A percentile compares a stretch with the other conserved stretches of the same genome.
Evolutionary conservation across 2,329 filamentous ascomycete genomes (phyloP).

Genomic region (Cordyceps javanica): DNA sequence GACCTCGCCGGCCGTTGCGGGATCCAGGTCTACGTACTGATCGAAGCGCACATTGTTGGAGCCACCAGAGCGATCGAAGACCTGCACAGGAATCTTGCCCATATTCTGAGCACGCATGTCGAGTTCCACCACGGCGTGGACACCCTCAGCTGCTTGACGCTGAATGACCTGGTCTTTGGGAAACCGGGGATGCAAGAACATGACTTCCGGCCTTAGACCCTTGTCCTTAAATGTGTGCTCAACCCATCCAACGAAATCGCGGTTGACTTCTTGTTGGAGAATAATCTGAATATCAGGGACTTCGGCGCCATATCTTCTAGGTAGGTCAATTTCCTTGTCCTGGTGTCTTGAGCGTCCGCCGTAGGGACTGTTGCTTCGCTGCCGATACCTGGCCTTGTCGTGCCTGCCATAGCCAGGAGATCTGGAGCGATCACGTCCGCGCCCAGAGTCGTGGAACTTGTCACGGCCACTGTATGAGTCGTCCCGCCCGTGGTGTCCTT

Average conservation of each 20-base stretch:
- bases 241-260: slow-evolving; percentile 78
- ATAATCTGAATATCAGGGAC: slow-evolving; percentile 89
- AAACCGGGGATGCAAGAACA: slow-evolving; percentile 72
- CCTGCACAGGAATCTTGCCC: slow-evolving; percentile 71
- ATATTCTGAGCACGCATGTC: slow-evolving; percentile 61
- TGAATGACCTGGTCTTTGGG: slow-evolving; percentile 74
- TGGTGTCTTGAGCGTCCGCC: slow-evolving; percentile 36
- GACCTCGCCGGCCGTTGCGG: slow-evolving; percentile 71
- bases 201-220: slow-evolving; percentile 68
- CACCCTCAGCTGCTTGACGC: slow-evolving; percentile 81
- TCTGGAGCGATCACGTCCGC: slow-evolving; percentile 58
- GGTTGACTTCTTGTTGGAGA: slow-evolving; percentile 68
- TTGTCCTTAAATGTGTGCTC: slow-evolving; percentile 68
- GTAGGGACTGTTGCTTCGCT: slow-evolving; percentile 64
- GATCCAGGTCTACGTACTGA: slow-evolving; percentile 79
- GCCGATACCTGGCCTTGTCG: slow-evolving; percentile 50
- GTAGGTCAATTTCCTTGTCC: slow-evolving; percentile 60
- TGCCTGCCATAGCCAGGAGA: slow-evolving; percentile 49
- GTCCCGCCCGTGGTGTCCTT: slow-evolving; percentile 55
- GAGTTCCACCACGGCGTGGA: slow-evolving; percentile 76
- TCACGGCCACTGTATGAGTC: slow-evolving; percentile 50
- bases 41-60: slow-evolving; percentile 73
- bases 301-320: slow-evolving; percentile 64
- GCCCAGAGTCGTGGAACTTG: slow-evolving; percentile 35
- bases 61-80: slow-evolving; percentile 78